Evolutionary conservation across 202 grass and related monocot species (phyloP), one percentile per base, ranked within the genome.

Genomic region (Hordeum pubiflorum): DNA sequence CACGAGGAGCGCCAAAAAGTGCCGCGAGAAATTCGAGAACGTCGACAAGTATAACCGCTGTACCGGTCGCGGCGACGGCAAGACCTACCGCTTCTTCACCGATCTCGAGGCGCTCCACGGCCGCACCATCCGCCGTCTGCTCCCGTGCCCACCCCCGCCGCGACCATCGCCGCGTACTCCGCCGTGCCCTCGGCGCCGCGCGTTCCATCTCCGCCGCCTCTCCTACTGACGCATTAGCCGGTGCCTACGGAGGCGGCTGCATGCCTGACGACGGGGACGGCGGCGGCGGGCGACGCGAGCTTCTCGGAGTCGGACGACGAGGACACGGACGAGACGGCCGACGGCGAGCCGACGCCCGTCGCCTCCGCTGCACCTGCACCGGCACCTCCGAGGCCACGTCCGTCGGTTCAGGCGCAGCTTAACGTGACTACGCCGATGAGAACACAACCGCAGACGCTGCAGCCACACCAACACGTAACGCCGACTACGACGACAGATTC

Each of bases 1-100:
- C 88, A 90, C 22, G 37, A 87, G 95, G 11, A 97, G 86, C 84
- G 88, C 92, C 32, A 97, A 94, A 74, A 97, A 97, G 86, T 97
- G 95, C 89, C 91, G 91, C 52, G 95, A 97, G 92, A 97, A 97
- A 68, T 97, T 97, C 82, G 95, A 97, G 95, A 97, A 97, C 95
- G 95, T 97, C 26, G 88, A 97, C 76, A 97, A 97, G 82, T 97
- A 97, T 86, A 94, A 97, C 84, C 94, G 94, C 90, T 90, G 95
- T 4, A 86, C 91, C 10, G 94, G 94, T 34, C 90, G 94, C 9
- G 83, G 83, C 60, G 92, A 94, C 80, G 95, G 95, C 76, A 97
- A 94, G 82, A 34, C 88, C 10, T 97, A 97, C 82, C 89, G 95
- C 57, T 97, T 94, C 84, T 97, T 94, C 79, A 73, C 57, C 57